phyloP scores from a whole-genome alignment of 345 rosid species.

The Nasturtium officinale region DNA sequence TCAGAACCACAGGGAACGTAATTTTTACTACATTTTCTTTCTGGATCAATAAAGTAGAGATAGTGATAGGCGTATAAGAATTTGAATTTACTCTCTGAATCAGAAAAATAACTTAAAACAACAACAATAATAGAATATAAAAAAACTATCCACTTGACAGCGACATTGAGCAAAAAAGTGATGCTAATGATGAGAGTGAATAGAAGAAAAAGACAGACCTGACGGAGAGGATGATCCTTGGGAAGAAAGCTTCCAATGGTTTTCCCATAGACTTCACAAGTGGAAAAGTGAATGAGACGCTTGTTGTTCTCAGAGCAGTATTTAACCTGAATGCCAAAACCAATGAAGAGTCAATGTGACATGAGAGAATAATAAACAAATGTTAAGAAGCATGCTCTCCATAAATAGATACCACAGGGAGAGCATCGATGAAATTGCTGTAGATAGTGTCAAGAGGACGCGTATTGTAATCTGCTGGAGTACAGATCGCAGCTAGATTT shows the following conservation, averaged over 20 bases:
- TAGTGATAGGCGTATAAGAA: neutral
- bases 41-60: neutral
- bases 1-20: neutral
- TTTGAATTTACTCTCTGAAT: neutral
- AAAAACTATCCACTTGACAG: slow-evolving; percentile 3
- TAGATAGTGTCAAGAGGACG: slow-evolving; percentile 98
- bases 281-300: slow-evolving; percentile 97
- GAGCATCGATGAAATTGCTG: slow-evolving; percentile 99
- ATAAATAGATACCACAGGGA: slow-evolving; percentile 79
- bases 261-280: slow-evolving; percentile 99
- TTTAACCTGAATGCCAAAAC: slow-evolving; percentile 59
- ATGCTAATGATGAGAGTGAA: slow-evolving; percentile 31
- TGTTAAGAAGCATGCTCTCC: neutral
- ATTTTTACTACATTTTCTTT: neutral
- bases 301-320: slow-evolving; percentile 98
- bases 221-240: slow-evolving; percentile 91
- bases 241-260: slow-evolving; percentile 97
- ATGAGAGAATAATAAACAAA: neutral
- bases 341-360: slow-evolving; percentile 39
- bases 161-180: slow-evolving; percentile 15
- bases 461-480: slow-evolving; percentile 99
- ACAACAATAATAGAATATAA: neutral
- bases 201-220: slow-evolving; percentile 51
- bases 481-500: slow-evolving; percentile 98
- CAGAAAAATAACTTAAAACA: neutral